Conservation (phyloP, 257 asterid genomes). For the Penstemon eatonii region DNA sequence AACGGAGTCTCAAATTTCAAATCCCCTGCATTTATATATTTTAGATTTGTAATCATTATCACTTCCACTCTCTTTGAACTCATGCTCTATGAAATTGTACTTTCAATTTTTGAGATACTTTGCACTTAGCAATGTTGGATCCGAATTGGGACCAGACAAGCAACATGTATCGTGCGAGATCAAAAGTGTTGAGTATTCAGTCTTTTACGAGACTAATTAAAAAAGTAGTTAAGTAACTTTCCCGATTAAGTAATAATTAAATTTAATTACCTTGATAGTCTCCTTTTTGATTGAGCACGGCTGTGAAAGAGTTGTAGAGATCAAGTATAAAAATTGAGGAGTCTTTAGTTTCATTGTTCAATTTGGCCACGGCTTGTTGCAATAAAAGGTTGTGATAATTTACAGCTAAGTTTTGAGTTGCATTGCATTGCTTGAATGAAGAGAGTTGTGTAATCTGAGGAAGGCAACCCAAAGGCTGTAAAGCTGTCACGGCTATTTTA, state of each 20-base stretch:
- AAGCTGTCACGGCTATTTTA: conserved; percentile 54
- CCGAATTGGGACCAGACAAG: no score
- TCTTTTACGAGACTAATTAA: no score
- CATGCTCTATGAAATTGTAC: no score
- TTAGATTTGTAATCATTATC: no score
- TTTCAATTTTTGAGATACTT: no score
- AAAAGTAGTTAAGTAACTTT: no score
- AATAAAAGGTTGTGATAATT: conserved; percentile 54
- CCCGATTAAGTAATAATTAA: no score
- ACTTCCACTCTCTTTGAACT: no score
- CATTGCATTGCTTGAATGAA: conserved; percentile 63
- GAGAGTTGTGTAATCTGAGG: conserved; percentile 53
- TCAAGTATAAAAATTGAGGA: conserved; percentile 50
- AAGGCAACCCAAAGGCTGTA: conserved; percentile 88
- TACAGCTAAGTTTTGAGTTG: conserved; percentile 52
- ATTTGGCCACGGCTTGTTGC: conserved; percentile 46
- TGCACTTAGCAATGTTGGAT: no score
- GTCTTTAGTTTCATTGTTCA: conserved; percentile 51
- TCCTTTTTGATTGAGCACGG: conserved; percentile 41
- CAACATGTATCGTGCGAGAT: no score
- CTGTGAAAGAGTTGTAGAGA: conserved; percentile 58
- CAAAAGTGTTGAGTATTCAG: no score
- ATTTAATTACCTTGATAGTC: conserved; percentile 37
- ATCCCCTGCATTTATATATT: conserved; percentile 37
- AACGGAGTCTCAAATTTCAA: conserved; percentile 59